Evolutionary conservation across 2,329 filamentous ascomycete genomes (phyloP), one percentile per base, ranked within the genome.

Genomic region (Colletotrichum lini): DNA sequence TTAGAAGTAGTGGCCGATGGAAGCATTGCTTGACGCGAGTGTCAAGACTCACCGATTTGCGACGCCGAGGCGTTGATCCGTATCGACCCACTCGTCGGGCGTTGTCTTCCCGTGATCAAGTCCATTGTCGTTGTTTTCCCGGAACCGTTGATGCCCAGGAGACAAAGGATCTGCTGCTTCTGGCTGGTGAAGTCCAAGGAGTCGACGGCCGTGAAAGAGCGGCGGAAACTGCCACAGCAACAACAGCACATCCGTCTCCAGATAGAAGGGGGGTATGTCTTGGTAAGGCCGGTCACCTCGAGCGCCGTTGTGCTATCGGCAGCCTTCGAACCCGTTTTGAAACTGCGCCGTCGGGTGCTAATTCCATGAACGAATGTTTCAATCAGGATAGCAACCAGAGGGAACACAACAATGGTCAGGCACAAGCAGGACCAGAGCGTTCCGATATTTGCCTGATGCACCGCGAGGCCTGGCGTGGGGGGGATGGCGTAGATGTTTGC

Each of bases 81-180:
- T 18, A 92, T 86, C n/a, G 85, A 89, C 56, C 89, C 90, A 9
- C 93, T 82, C 2, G 92, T 91, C 23, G 76, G 77, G 26, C 73
- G 73, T 65, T 73, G 76, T 49, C 76, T 75, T 13, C 77, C 77
- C 10, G 77, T 75, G n/a, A 79, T 75, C 23, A 75, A 74, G 45
- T 79, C 77, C 21, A 79, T 75, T 2, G 77, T 79, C 0, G 91
- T 92, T 3, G 87, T 90, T 75, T 93, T 92, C 13, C 91, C 91
- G 67, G 86, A 89, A 89, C 89, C 83, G 73, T 92, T 90, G 77
- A 88, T 52, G 86, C 83, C 47, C 0, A 93, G 82, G 0, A 93
- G 50, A n/a, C 92, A 89, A 79, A 92, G 86, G 65, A 93, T 91
- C 70, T 92, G 87, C 5, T 90, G 89, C 74, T 86, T 86, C 21